phyloP scores from a whole-genome alignment of 129 eudicot genomes.

The Sambucus nigra region DNA sequence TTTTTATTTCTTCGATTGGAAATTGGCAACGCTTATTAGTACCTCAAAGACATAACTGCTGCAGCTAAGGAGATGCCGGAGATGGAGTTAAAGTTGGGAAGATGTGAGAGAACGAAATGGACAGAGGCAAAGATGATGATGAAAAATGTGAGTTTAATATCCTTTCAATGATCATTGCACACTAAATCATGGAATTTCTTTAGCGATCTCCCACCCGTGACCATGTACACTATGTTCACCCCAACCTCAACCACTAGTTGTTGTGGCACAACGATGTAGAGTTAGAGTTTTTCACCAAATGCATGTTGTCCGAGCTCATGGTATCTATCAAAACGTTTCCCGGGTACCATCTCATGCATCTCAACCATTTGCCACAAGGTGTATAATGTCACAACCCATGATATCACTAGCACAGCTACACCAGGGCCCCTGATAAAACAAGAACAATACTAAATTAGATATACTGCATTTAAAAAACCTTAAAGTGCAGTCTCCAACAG shows the following conservation, averaged over 20 bases:
- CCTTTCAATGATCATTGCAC: constrained; percentile 18
- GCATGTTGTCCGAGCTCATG: constrained; percentile 54
- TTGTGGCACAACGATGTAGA: constrained; percentile 46
- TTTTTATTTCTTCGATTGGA: too few relatives aligned
- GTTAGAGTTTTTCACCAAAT: constrained; percentile 46
- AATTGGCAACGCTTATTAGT: too few relatives aligned
- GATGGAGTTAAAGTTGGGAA: constrained; percentile 48
- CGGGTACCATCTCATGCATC: constrained; percentile 44
- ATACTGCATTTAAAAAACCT: not conserved
- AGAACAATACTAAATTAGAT: not conserved
- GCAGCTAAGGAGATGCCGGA: constrained; percentile 49
- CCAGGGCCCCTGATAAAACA: constrained; percentile 38
- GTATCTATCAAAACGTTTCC: constrained; percentile 42
- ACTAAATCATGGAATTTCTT: constrained; percentile 31
- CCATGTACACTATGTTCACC: constrained; percentile 49
- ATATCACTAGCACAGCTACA: constrained; percentile 25
- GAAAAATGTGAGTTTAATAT: constrained; percentile 36
- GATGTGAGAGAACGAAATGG: constrained; percentile 49
- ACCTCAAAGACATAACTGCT: constrained; percentile 57
- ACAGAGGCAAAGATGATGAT: constrained; percentile 57
- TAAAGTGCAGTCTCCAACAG: not conserved
- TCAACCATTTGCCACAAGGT: constrained; percentile 52
- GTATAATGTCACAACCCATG: constrained; percentile 38
- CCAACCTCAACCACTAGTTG: constrained; percentile 43
- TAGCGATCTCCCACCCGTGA: constrained; percentile 45